Evolutionary conservation across 1,139 yeast species (phyloP), one percentile per base, ranked within the genome.

Genomic region (Debaryomyces sp.): DNA sequence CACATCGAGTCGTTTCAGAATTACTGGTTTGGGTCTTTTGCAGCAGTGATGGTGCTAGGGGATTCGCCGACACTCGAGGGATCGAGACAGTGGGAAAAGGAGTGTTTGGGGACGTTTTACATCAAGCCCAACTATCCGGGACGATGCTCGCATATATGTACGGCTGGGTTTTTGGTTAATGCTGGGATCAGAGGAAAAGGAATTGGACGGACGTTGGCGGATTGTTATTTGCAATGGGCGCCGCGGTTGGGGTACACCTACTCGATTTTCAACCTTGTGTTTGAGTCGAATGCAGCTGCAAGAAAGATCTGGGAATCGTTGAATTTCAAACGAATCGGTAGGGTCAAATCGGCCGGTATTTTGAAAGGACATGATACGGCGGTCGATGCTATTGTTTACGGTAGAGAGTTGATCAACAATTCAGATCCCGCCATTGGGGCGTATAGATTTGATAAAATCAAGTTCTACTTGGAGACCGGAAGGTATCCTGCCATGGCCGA

Each of bases 151-250:
- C 98, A 92, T 65, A 86, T 94, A n/a, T 91, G 96, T 59, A 89
- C 96, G 0, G 96, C 90, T 2, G 87, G 87, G 29, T 89, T 94
- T 56, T 71, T 94, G 46, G 98, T 94, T 2, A 90, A 91, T 66
- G 95, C 96, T 1, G 96, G 96, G 53, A 89, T 89, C 54, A 71
- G 99, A 57, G 94, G 95, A n/a, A 87, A 87, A 61, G 97, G 98
- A 4, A 88, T 94, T 39, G 99, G 99, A 4, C 75, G 85, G 50
- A 87, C 95, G 0, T 67, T 94, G 54, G 85, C 90, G 8, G 96
- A 89, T 58, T 86, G 96, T 55, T 90, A 83, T 59, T 65, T 91
- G 24, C 90, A 87, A 53, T 94, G 98, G 98, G 91, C 97, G 1
- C 96, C 95, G 5, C 74, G 84, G 52, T 73, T 92, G 40, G 97